Evolutionary conservation across 441 rosid genomes (phyloP).

Genomic region (Flueggea neowawraea): DNA sequence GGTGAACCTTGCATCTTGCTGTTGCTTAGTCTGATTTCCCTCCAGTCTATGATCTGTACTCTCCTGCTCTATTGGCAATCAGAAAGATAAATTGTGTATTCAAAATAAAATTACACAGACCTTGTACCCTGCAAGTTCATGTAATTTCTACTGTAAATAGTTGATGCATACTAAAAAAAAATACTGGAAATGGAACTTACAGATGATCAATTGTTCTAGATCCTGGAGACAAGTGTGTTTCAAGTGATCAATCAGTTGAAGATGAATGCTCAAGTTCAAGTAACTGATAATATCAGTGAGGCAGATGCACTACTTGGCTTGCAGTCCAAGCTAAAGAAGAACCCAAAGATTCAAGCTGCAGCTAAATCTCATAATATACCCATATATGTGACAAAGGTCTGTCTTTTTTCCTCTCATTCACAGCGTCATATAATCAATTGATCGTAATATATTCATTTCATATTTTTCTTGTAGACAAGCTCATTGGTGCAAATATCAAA

Average conservation of each 20-base stretch:
- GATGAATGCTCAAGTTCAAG: constrained; percentile 62
- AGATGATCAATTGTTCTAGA: constrained; percentile 48
- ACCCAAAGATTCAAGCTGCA: constrained; percentile 72
- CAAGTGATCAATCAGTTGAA: constrained; percentile 90
- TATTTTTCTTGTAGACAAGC: background rate
- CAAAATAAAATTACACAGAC: constrained; percentile 31
- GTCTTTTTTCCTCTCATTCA: background rate
- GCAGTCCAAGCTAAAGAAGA: constrained; percentile 70
- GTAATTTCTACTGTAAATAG: too few species aligned
- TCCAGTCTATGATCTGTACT: constrained; percentile 3
- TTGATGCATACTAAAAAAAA: background rate
- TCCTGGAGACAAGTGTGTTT: constrained; percentile 76
- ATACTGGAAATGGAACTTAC: constrained; percentile 23
- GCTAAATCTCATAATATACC: constrained; percentile 86
- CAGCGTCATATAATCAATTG: background rate
- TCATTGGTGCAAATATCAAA: constrained; percentile 74
- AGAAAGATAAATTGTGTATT: constrained; percentile 46
- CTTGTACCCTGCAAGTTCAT: constrained; percentile 17
- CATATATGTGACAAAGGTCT: constrained; percentile 78
- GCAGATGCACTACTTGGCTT: constrained; percentile 87
- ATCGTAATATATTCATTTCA: background rate
- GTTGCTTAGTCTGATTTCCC: background rate
- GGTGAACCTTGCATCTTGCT: background rate
- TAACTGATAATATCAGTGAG: constrained; percentile 72
- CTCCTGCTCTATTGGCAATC: constrained; percentile 51